These are phyloP conservation scores for Phytophthora meadii DNA, from an alignment of 352 stramenopile species.

Conservation along the genomic window DNA sequence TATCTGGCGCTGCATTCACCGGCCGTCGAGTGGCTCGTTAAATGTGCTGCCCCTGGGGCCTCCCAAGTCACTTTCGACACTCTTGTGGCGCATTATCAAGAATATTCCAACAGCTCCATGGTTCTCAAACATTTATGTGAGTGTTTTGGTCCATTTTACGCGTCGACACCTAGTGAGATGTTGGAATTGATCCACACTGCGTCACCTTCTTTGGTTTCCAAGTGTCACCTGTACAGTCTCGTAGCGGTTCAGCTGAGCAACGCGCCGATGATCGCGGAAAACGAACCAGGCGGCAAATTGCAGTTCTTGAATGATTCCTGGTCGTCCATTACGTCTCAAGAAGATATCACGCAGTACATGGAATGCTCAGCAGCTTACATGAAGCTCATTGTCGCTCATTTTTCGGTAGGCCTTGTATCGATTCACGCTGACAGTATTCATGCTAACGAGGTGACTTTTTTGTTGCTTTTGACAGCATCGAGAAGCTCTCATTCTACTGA, in stretches of 20 bases:
- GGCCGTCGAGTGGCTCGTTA: constrained; percentile 89
- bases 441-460: constrained; percentile 3
- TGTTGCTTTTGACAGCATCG: constrained; percentile 42
- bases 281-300: constrained; percentile 57
- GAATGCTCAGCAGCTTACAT: constrained; percentile 85
- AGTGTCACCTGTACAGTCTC: constrained; percentile 77
- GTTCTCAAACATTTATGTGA: constrained; percentile 89
- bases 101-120: constrained; percentile 90
- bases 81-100: constrained; percentile 80
- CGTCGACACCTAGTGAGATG: constrained; percentile 57
- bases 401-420: constrained; percentile 50
- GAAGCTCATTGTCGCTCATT: constrained; percentile 88
- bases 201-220: constrained; percentile 62
- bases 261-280: constrained; percentile 30
- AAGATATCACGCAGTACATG: constrained; percentile 83
- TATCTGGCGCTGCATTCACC: constrained; percentile 87
- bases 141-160: constrained; percentile 76
- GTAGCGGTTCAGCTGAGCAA: constrained; percentile 68
- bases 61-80: constrained; percentile 62
- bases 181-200: constrained; percentile 73
- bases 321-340: constrained; percentile 76
- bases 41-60: constrained; percentile 60
- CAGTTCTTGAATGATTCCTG: constrained; percentile 90
- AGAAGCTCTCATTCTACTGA: constrained; percentile 86
- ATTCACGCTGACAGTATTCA: neutral